Percentiles rank a stretch among this genome's conserved stretches.
These are phyloP conservation scores for Petunia hybrid DNA, from an alignment of 305 asterid species.

Conservation along the genomic window DNA sequence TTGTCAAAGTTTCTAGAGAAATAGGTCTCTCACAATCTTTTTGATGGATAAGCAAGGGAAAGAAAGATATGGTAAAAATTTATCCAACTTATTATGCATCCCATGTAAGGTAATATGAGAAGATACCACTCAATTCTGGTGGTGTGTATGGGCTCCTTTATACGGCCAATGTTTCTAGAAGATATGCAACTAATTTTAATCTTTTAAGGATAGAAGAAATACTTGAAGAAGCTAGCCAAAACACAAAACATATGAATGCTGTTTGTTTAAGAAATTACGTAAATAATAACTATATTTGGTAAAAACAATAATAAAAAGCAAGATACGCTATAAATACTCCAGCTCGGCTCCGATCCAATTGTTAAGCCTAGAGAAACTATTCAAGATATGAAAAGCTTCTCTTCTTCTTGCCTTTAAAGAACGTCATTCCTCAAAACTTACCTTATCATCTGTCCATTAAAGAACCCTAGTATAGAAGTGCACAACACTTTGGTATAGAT, in stretches of 20 bases:
- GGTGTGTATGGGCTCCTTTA: not conserved
- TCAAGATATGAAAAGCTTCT: not conserved
- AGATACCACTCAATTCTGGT: not conserved
- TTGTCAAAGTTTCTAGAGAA: too few relatives aligned
- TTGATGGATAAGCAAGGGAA: too few relatives aligned
- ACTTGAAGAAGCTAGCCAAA: not conserved
- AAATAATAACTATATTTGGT: too few relatives aligned
- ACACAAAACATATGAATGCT: not conserved
- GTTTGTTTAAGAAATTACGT: too few relatives aligned
- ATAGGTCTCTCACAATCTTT: too few relatives aligned
- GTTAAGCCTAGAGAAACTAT: not conserved
- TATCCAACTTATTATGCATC: not conserved
- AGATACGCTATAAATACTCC: not conserved
- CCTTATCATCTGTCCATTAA: not conserved
- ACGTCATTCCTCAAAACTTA: not conserved
- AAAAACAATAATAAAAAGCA: not conserved
- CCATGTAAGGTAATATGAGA: not conserved
- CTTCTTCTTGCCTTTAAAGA: not conserved
- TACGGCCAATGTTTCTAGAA: constrained; percentile 13
- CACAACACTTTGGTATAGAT: not conserved
- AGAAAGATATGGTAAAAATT: too few relatives aligned
- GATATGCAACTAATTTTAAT: not conserved
- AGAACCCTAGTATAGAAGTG: not conserved
- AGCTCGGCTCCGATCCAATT: not conserved
- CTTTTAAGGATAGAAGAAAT: too few relatives aligned